phyloP scores from a whole-genome alignment of 495 filamentous ascomycete species.

The Thermothielavioides terrestris region DNA sequence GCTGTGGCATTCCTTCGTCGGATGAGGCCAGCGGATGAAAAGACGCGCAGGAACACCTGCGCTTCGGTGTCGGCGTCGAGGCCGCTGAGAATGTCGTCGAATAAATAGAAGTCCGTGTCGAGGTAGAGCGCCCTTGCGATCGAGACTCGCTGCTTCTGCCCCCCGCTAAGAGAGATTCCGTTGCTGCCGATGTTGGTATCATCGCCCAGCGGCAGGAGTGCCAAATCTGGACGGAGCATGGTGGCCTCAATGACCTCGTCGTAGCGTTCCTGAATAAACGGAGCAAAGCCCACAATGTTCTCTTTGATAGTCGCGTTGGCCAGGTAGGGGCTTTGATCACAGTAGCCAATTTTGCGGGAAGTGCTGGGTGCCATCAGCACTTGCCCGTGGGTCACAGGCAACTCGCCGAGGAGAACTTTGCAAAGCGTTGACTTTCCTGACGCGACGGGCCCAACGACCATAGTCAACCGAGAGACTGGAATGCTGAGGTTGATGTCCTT shows the following conservation, averaged over 20 bases:
- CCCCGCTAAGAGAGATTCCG: slow-evolving; percentile 56
- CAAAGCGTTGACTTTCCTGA: slow-evolving; percentile 37
- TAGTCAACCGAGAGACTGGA: slow-evolving; percentile 25
- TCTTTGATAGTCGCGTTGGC: slow-evolving; percentile 34
- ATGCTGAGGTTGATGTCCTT: slow-evolving; percentile 30
- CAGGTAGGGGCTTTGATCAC: slow-evolving; percentile 37
- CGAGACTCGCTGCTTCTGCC: slow-evolving; percentile 55
- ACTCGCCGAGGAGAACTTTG: slow-evolving; percentile 28
- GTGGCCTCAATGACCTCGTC: slow-evolving; percentile 56
- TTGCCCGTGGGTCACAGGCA: slow-evolving; percentile 21
- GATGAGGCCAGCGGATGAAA: slow-evolving; percentile 26
- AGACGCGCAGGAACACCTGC: slow-evolving; percentile 48
- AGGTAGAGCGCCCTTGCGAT: slow-evolving; percentile 30
- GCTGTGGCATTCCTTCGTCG: slow-evolving; percentile 17
- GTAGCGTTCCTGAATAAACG: slow-evolving; percentile 53
- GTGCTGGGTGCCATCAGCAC: slow-evolving; percentile 10
- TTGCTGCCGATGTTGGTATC: slow-evolving; percentile 54
- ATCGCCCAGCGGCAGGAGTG: slow-evolving; percentile 31
- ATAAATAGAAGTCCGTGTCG: slow-evolving; percentile 19
- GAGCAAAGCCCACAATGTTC: slow-evolving; percentile 25
- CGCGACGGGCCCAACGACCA: slow-evolving; percentile 34
- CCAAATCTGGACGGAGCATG: slow-evolving; percentile 49
- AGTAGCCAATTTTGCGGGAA: slow-evolving; percentile 28
- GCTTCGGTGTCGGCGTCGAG: slow-evolving; percentile 55
- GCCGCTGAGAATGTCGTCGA: slow-evolving; percentile 51